phyloP scores from a whole-genome alignment of 2,329 filamentous ascomycete genomes.

The Coniochaeta ligniaria region DNA sequence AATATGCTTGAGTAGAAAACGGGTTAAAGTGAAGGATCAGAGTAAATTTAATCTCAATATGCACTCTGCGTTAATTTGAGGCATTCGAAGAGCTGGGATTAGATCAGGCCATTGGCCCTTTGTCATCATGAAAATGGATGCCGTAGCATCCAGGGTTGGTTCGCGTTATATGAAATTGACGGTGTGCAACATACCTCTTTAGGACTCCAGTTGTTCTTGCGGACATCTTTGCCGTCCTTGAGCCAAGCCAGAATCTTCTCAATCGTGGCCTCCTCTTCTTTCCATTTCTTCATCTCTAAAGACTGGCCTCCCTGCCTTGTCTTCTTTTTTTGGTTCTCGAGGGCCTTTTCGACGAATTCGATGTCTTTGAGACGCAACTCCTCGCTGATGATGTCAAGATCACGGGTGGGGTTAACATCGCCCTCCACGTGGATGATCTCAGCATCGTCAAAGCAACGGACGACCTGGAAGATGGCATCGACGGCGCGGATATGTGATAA shows the following conservation, averaged over 20 bases:
- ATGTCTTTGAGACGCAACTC: constrained; percentile 97
- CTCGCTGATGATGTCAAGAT: constrained; percentile 94
- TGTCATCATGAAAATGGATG: constrained; percentile 73
- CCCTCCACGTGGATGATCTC: constrained; percentile 99
- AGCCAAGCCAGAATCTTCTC: constrained; percentile 82
- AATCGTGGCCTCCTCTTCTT: constrained; percentile 87
- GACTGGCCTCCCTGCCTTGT: constrained; percentile 90
- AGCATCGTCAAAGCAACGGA: constrained; percentile 95
- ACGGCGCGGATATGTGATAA: constrained; percentile 97
- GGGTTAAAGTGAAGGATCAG: constrained; percentile 45
- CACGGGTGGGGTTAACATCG: constrained; percentile 90
- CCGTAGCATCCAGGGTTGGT: constrained; percentile 6
- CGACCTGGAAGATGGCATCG: constrained; percentile 96
- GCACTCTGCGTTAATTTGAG: constrained; percentile 71
- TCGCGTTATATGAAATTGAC: constrained; percentile 7
- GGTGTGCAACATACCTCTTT: constrained; percentile 74
- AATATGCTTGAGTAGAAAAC: constrained; percentile 10
- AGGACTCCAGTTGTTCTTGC: constrained; percentile 79
- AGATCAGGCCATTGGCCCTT: constrained; percentile 92
- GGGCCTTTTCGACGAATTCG: constrained; percentile 93
- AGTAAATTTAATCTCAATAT: constrained; percentile 78
- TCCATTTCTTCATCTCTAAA: constrained; percentile 95
- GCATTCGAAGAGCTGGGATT: constrained; percentile 99
- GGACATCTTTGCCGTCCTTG: constrained; percentile 85
- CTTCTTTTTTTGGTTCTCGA: constrained; percentile 88